Evolutionary conservation across 2,329 filamentous ascomycete species (phyloP).

Genomic region (Hirsutella thompsonii): DNA sequence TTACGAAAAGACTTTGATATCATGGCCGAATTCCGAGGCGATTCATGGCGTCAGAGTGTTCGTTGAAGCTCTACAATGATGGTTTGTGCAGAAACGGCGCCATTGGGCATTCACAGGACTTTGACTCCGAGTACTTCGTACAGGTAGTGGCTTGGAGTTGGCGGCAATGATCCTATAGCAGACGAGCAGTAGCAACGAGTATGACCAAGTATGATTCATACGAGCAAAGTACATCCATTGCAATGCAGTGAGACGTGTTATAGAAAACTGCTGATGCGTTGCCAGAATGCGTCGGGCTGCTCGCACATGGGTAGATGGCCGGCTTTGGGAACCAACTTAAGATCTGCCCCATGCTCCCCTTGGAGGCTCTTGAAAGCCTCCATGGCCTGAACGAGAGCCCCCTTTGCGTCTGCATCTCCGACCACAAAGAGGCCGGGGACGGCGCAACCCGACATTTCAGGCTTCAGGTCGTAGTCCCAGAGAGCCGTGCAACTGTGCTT

Average conservation of each 20-base stretch:
- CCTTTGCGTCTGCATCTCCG: slow-evolving; percentile 57
- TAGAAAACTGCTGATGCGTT: slow-evolving; percentile 47
- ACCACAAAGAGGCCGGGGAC: slow-evolving; percentile 58
- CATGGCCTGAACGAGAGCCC: slow-evolving; percentile 67
- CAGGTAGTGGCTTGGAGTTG: too few species aligned
- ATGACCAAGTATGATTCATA: too few species aligned
- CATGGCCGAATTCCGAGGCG: too few species aligned
- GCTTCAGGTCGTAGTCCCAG: slow-evolving; percentile 56
- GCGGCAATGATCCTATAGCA: too few species aligned
- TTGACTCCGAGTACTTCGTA: too few species aligned
- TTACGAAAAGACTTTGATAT: too few species aligned
- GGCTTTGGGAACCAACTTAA: slow-evolving; percentile 54
- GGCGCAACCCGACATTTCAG: slow-evolving; percentile 35
- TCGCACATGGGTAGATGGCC: slow-evolving; percentile 83
- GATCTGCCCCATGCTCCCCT: slow-evolving; percentile 39
- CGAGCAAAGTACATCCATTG: neutral
- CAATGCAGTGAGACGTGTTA: slow-evolving; percentile 8
- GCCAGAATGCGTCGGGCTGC: slow-evolving; percentile 53
- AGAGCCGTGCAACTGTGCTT: slow-evolving; percentile 54
- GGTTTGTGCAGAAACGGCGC: too few species aligned
- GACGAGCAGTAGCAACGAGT: too few species aligned
- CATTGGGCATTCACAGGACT: too few species aligned
- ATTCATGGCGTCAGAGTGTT: too few species aligned
- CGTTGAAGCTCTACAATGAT: too few species aligned
- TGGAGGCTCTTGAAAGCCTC: slow-evolving; percentile 52